phyloP scores from a whole-genome alignment of 2,329 filamentous ascomycete species.

The Beauveria sp. region DNA sequence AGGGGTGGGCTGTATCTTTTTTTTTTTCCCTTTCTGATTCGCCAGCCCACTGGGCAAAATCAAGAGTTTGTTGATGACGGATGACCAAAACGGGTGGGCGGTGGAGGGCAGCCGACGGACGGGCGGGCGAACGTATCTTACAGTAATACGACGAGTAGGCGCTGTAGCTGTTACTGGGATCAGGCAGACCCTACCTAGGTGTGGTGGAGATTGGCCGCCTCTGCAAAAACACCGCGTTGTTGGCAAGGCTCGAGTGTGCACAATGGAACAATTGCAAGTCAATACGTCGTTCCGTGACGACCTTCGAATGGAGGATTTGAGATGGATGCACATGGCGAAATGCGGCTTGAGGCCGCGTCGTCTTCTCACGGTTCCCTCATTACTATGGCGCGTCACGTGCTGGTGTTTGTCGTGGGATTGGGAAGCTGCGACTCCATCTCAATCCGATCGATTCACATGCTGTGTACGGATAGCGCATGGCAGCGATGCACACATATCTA shows the following conservation, averaged over 20 bases:
- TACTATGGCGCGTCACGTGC: constrained; percentile 5
- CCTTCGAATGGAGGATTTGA: not conserved
- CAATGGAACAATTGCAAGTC: not conserved
- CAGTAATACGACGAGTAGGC: not conserved
- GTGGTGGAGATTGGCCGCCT: not conserved
- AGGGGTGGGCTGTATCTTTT: not conserved
- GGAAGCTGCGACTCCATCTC: constrained; percentile 1
- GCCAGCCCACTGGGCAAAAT: constrained; percentile 2
- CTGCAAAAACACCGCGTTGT: not conserved
- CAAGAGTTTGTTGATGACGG: not conserved
- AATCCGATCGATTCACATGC: not conserved
- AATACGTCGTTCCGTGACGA: not conserved
- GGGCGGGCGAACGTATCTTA: not conserved
- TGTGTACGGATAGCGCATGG: not conserved
- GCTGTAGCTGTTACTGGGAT: not conserved
- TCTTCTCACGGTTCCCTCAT: not conserved
- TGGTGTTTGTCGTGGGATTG: not conserved
- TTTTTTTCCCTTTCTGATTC: not conserved
- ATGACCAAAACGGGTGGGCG: constrained; percentile 4
- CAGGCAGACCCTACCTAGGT: not conserved
- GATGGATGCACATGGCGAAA: not conserved
- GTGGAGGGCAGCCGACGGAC: not conserved
- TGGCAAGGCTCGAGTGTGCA: not conserved
- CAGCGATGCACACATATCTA: not conserved
- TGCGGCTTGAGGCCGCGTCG: not conserved